Base-by-base conservation (phyloP, 257 asterid species). In the Capsicum pubescens region DNA sequence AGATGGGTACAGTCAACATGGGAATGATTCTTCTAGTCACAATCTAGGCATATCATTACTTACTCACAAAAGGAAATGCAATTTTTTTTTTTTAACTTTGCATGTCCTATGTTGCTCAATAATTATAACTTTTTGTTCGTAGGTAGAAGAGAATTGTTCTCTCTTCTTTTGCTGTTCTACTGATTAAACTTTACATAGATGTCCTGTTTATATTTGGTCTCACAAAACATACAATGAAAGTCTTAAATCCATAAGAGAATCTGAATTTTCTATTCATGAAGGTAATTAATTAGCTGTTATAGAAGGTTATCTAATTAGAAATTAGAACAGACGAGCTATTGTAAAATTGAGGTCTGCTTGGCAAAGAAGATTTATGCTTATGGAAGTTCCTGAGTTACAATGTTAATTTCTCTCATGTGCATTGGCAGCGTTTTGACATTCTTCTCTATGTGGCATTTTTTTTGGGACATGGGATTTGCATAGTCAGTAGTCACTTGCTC, bases 341-440 rank as follows among this genome's bases (percentile, higher is more conserved):
- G 9, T 72, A 11, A 13, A 48, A 19, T 48, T 72, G 60, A 72
- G 15, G 17, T 21, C 57, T 72, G 60, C 80, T 46, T 72, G 59
- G 59, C 59, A 72, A 72, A 36, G 10, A 35, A 72, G 80, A 72
- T 72, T 19, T 48, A 72, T 48, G 58, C 42, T 19, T 48, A 19
- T 42, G 58, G 59, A 52, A 48, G 80, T 42, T 72, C 80, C 80
- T 72, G 42, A 48, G 21, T 19, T 13, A 19, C 80, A 72, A 48
- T 48, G 80, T 48, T 72, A 11, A 72, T 72, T 50, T 72, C 80
- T 72, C 80, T 48, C 59, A 48, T 72, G 15, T 69, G 78, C 59
- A 19, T 72, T 72, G 42, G 80, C 59, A 11, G 42, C 9, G 6
- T 12, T 74, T 74, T 21, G 19, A 50, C 14, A 50, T 3, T 50